A percentile compares a stretch with the other conserved stretches of the same genome.
Conservation (phyloP, 345 rosid genomes). For the Mercurialis annua region DNA sequence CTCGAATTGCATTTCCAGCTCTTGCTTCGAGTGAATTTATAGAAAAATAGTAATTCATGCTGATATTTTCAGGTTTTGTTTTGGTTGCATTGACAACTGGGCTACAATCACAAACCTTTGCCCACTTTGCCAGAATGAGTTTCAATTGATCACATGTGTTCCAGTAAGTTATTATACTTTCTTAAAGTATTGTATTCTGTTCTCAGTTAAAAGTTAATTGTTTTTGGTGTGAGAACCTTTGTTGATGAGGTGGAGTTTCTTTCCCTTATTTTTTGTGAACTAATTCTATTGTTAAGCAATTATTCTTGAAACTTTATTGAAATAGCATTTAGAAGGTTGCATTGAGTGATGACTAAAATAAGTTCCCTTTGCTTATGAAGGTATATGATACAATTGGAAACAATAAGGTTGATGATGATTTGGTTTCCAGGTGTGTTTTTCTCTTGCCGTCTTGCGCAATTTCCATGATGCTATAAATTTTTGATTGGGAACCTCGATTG, state of each 20-base stretch:
- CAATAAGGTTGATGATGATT: constrained; percentile 67
- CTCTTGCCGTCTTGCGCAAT: background rate
- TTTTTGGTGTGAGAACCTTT: background rate
- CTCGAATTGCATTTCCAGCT: background rate
- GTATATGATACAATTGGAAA: constrained; percentile 82
- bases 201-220: background rate
- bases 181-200: background rate
- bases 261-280: constrained; percentile 2
- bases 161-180: constrained; percentile 57
- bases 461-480: background rate
- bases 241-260: background rate
- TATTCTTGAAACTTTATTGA: constrained; percentile 17
- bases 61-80: constrained; percentile 76
- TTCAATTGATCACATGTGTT: constrained; percentile 92
- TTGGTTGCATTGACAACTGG: constrained; percentile 99
- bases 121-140: constrained; percentile 96
- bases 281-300: background rate
- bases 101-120: constrained; percentile 93
- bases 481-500: background rate
- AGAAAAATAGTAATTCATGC: constrained; percentile 18
- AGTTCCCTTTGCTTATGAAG: constrained; percentile 45
- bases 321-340: constrained; percentile 16
- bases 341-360: constrained; percentile 16
- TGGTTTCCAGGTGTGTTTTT: constrained; percentile 56
- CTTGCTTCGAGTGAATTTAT: constrained; percentile 8